A percentile compares a stretch with the other conserved stretches of the same genome.
These are phyloP conservation scores for Colletotrichum sojae DNA, from an alignment of 2,329 filamentous ascomycete genomes.

Conservation along the genomic window DNA sequence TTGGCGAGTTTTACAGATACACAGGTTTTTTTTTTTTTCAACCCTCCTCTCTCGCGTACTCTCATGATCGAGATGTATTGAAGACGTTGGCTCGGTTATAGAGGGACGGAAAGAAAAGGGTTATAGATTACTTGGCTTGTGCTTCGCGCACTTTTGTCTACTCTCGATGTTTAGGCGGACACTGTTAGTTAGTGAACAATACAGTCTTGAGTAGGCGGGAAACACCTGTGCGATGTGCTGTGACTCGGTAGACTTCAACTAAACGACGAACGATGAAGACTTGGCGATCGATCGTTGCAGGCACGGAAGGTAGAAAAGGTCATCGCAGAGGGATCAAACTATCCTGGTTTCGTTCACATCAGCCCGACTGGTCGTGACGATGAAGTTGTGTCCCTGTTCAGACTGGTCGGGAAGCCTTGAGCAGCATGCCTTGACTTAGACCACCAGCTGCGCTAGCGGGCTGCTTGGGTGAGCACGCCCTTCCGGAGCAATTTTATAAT, in stretches of 20 bases:
- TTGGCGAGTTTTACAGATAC: slow-evolving; percentile 19
- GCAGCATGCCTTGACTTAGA: no score
- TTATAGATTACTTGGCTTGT: slow-evolving; percentile 27
- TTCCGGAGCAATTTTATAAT: background rate
- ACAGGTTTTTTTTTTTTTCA: slow-evolving; percentile 2
- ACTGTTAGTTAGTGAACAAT: slow-evolving; percentile 22
- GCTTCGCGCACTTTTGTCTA: slow-evolving; percentile 23
- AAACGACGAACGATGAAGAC: background rate
- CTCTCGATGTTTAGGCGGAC: slow-evolving; percentile 21
- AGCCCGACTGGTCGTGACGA: no score
- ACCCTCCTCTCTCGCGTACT: background rate
- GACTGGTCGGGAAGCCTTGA: no score
- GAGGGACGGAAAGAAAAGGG: slow-evolving; percentile 5
- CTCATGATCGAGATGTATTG: slow-evolving; percentile 12
- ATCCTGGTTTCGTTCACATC: no score
- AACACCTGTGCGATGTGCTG: background rate
- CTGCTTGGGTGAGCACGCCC: no score
- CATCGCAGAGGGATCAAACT: no score
- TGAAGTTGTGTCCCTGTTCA: no score
- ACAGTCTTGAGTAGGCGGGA: slow-evolving; percentile 26
- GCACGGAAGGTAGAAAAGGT: no score
- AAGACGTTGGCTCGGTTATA: slow-evolving; percentile 22
- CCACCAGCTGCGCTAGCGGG: no score
- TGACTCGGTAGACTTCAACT: background rate
- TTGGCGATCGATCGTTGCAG: no score